Base-by-base conservation (phyloP, 768 basidiomycete genomes). In the Hericium rajendrae region DNA sequence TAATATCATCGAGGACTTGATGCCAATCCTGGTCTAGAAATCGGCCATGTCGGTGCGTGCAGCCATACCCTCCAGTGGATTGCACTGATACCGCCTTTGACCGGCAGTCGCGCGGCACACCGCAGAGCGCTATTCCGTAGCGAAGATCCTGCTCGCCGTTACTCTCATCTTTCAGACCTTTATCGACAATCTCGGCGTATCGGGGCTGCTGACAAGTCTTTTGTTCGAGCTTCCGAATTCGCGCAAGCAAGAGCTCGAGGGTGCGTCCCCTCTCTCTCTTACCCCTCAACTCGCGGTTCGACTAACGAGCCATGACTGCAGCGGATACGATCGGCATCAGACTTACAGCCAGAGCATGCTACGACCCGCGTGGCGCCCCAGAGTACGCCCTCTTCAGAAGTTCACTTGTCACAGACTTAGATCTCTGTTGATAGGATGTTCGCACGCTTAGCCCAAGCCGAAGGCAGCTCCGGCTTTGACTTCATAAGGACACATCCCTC, bases 241-340 rank as follows among this genome's bases (percentile, higher is more conserved):
- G 0, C 74, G 94, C 53, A 82, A 72, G 18, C 82, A 87, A 50
- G 94, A 98, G 68, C 73, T 78, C 3, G 94, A 97, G 79, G 89
- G 89, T 83, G 37, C 13, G 62, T 53, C 38, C 13, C n/a, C 38
- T 4, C 26, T 22, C 2, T 38, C 37, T 15, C 3, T 38, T 6
- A 2, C 1, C 11, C 2, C 16, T 10, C 18, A 41, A 12, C 6
- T 8, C 9, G 9, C 32, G 8, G 32, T 32, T 10, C 32, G 32
- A 32, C 8, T 32, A 10, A 32, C 32, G 32, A 32, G 32, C 32
- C 32, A 32, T 32, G 32, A 16, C 9, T 46, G 18, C 61, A 91
- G 94, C 94, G 39, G 94, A 97, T 67, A 77, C 81, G 28, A 86
- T 98, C 53, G 94, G 95, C 8, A 69, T 97, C 49, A 77, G 78